These are phyloP conservation scores for Stygiomarasmius scandens DNA, from an alignment of 1,284 basidiomycete species.

Conservation along the genomic window DNA sequence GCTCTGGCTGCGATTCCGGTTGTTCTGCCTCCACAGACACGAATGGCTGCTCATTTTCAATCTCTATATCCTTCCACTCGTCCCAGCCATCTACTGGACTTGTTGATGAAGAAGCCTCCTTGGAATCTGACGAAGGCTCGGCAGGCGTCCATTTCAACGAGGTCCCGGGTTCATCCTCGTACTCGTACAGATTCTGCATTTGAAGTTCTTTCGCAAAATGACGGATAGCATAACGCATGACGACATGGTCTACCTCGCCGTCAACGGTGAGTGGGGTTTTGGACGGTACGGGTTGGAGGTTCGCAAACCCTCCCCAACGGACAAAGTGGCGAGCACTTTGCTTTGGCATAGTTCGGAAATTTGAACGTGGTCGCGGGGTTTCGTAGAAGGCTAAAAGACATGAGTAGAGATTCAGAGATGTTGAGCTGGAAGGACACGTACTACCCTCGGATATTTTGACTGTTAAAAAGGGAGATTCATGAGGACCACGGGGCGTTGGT, in stretches of 20 bases:
- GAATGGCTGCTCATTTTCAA: neutral
- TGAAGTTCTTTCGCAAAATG: neutral
- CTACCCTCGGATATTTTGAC: neutral
- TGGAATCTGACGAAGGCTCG: neutral
- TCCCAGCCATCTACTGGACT: neutral
- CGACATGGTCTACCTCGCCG: slow-evolving; percentile 17
- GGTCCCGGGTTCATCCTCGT: neutral
- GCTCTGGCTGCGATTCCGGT: neutral
- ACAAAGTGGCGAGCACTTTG: slow-evolving; percentile 11
- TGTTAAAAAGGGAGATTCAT: slow-evolving; percentile 2
- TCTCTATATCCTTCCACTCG: neutral
- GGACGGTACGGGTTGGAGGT: slow-evolving; percentile 5
- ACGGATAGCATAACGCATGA: slow-evolving; percentile 16
- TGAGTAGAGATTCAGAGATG: neutral
- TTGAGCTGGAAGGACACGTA: neutral
- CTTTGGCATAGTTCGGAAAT: neutral
- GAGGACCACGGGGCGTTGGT: neutral
- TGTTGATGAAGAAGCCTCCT: too few relatives aligned
- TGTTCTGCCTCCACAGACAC: neutral
- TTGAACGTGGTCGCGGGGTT: neutral
- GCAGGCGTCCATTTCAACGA: neutral
- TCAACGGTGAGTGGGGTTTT: neutral
- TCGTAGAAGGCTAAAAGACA: neutral
- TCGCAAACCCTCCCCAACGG: slow-evolving; percentile 22
- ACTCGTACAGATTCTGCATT: neutral